Conservation (phyloP, 2,329 filamentous ascomycete genomes). For the Monosporascus ibericus region DNA sequence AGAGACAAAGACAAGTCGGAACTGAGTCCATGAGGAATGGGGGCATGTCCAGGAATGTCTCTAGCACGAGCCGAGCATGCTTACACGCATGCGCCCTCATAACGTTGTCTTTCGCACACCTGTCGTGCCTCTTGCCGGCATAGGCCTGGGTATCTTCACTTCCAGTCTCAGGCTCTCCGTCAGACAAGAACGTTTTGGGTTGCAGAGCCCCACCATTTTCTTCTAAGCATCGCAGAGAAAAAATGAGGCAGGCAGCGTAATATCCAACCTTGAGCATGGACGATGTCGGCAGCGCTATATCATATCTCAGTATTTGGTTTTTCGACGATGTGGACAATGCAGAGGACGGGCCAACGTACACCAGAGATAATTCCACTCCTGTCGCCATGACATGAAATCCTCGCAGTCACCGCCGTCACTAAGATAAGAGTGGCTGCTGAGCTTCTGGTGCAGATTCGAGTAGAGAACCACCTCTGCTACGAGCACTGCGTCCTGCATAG, state of each 20-base stretch:
- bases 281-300: conserved; percentile 25
- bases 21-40: conserved; percentile 22
- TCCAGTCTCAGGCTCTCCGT: conserved; percentile 9
- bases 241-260: conserved; percentile 27
- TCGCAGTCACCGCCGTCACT: conserved; percentile 25
- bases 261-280: conserved; percentile 28
- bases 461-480: conserved; percentile 34
- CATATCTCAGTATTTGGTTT: not conserved
- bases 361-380: conserved; percentile 28
- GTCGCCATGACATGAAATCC: conserved; percentile 27
- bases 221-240: conserved; percentile 23
- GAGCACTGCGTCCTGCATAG: conserved; percentile 35
- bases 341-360: conserved; percentile 15
- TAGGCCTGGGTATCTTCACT: conserved; percentile 9
- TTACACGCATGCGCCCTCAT: conserved; percentile 21
- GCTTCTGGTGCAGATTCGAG: conserved; percentile 29
- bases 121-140: conserved; percentile 2
- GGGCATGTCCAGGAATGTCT: conserved; percentile 27
- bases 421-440: conserved; percentile 24
- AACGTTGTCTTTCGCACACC: conserved; percentile 8
- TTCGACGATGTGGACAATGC: not conserved
- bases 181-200: conserved; percentile 21
- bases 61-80: conserved; percentile 22
- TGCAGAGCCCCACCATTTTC: conserved; percentile 24
- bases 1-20: conserved; percentile 23